Evolutionary conservation across 202 grass and related monocot species (phyloP).

Genomic region (Hordeum pubiflorum): DNA sequence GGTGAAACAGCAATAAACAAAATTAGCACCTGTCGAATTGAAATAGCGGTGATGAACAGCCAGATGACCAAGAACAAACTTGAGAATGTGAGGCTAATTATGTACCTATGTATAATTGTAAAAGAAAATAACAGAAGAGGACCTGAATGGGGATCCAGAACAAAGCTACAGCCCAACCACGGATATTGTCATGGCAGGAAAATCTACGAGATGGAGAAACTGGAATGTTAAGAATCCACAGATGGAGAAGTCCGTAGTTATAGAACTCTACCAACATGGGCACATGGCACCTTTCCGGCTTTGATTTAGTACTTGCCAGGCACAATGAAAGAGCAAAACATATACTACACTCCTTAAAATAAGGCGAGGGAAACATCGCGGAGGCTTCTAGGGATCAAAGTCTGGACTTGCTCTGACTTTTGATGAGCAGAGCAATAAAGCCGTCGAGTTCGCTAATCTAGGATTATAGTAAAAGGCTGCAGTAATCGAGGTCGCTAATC

Average conservation of each 20-base stretch:
- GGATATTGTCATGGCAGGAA: no score
- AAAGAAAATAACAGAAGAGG: neutral
- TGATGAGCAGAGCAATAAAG: neutral
- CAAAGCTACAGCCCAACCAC: neutral
- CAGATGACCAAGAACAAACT: neutral
- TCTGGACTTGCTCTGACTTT: neutral
- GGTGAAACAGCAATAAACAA: neutral
- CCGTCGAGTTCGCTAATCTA: no score
- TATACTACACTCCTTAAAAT: neutral
- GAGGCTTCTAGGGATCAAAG: neutral
- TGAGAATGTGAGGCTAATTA: neutral
- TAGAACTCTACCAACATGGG: neutral
- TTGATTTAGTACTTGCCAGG: neutral
- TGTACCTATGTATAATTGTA: neutral
- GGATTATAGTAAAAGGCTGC: no score
- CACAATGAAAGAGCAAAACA: neutral
- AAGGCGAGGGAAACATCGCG: constrained; percentile 18
- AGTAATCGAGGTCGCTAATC: no score
- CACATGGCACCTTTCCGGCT: neutral
- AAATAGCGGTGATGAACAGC: neutral
- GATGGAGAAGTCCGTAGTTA: neutral
- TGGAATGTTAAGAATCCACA: neutral
- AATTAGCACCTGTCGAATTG: neutral
- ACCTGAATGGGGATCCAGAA: neutral
- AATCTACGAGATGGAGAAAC: neutral